These are phyloP conservation scores for Hymenoscyphus occultus DNA, from an alignment of 2,329 filamentous ascomycete genomes.

Conservation along the genomic window DNA sequence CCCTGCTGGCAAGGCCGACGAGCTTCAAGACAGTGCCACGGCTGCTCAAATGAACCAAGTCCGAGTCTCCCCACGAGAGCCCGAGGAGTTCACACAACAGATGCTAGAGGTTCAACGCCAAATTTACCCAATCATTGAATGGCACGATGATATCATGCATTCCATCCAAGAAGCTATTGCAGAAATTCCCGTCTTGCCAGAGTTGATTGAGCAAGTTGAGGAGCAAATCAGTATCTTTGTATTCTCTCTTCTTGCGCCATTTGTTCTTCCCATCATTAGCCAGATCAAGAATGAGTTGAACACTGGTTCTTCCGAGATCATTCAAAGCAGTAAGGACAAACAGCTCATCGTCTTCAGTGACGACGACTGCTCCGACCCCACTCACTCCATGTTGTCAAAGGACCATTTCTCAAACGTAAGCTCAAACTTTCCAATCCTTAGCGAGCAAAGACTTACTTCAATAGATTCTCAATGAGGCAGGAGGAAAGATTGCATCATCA, in stretches of 20 bases:
- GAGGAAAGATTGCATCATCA: conserved; percentile 75
- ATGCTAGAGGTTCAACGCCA: conserved; percentile 70
- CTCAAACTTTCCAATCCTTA: not conserved
- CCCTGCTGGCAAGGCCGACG: conserved; percentile 71
- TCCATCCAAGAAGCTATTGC: conserved; percentile 74
- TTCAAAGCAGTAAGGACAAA: conserved; percentile 77
- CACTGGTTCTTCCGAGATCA: conserved; percentile 83
- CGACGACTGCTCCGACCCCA: conserved; percentile 73
- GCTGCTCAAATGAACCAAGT: conserved; percentile 73
- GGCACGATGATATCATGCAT: conserved; percentile 86
- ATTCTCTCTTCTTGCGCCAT: conserved; percentile 87
- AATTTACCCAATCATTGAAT: conserved; percentile 86
- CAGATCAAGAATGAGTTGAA: conserved; percentile 86
- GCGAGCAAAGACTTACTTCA: conserved; percentile 32
- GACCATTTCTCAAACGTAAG: conserved; percentile 69
- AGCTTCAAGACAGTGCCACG: conserved; percentile 74
- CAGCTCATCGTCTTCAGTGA: conserved; percentile 86
- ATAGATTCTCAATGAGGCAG: conserved; percentile 76
- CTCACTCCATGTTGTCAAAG: conserved; percentile 94
- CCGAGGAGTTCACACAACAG: conserved; percentile 81
- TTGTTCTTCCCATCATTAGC: conserved; percentile 77
- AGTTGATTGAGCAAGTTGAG: conserved; percentile 81
- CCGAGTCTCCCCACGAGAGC: conserved; percentile 71
- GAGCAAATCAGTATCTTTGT: conserved; percentile 87
- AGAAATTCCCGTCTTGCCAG: conserved; percentile 79